Evolutionary conservation across 2,329 filamentous ascomycete species (phyloP), one percentile per base, ranked within the genome.

Genomic region (Penicillium sp.): DNA sequence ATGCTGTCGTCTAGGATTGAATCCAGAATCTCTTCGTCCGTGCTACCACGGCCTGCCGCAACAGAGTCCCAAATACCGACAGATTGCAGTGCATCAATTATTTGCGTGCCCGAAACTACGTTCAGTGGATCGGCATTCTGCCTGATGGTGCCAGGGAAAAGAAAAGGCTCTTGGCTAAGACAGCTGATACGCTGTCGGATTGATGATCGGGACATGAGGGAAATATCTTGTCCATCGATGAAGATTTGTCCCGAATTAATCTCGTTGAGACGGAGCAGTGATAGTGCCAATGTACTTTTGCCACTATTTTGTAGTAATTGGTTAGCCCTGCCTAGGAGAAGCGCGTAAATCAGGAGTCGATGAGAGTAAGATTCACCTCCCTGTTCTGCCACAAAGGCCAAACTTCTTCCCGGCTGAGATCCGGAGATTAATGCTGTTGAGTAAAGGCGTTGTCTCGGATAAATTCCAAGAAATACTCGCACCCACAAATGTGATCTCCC

Each of bases 1-100:
- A 69, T 68, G 2, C 75, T 73, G 0, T 72, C 63, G 16, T 69
- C 67, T 59, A 84, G 27, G 10, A 40, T 47, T 4, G 46, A 21
- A 47, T 68, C 64, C 9, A 73, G 57, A 12, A 56, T 10, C n/a
- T 4, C 39, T 12, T 29, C 44, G 13, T 50, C 54, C 2, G 16
- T n/a, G 18, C 1, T 16, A 2, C 57, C 60, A 7, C 21, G 25
- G 29, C 61, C 59, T 41, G 59, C 56, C 6, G 51, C 29, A 32
- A 68, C 55, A 21, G 60, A 35, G 32, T 57, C 21, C 65, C 66
- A 70, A 9, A 69, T 32, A 13, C 63, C 60, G 16, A 70, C 63
- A 13, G 53, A 46, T 15, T 44, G 42, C 10, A 72, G 54, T 4
- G 65, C 60, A 18, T 59, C 47, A n/a, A 67, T 57, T 39, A 69